Evolutionary conservation across 1,284 basidiomycete species (phyloP).

Genomic region (Thecaphora frezii): DNA sequence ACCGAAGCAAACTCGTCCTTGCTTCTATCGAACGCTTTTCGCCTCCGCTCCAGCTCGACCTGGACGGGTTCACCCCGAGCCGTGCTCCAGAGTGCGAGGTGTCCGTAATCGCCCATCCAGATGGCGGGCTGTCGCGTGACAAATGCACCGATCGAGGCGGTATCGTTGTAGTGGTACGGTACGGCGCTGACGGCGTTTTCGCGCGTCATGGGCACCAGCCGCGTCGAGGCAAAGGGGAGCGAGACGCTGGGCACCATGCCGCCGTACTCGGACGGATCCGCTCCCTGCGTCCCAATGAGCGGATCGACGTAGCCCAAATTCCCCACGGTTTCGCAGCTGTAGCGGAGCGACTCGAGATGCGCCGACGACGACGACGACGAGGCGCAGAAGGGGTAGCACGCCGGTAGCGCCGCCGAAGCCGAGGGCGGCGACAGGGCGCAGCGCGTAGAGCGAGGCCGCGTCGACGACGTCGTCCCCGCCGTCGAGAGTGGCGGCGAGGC

Average conservation of each 20-base stretch:
- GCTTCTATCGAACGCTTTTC: slow-evolving; percentile 65
- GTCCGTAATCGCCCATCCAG: slow-evolving; percentile 71
- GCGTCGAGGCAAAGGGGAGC: slow-evolving; percentile 28
- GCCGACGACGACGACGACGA: background rate
- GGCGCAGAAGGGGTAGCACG: slow-evolving; percentile 26
- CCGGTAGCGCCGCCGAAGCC: background rate
- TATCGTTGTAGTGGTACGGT: slow-evolving; percentile 38
- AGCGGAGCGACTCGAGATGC: slow-evolving; percentile 10
- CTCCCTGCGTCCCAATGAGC: slow-evolving; percentile 41
- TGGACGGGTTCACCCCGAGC: slow-evolving; percentile 59
- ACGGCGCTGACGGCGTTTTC: slow-evolving; percentile 28
- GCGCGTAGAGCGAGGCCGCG: too few relatives aligned
- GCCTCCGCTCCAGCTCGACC: slow-evolving; percentile 67
- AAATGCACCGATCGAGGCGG: slow-evolving; percentile 24
- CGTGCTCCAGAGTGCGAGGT: slow-evolving; percentile 62
- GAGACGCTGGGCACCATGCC: slow-evolving; percentile 33
- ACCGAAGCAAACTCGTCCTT: slow-evolving; percentile 68
- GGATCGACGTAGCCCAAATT: slow-evolving; percentile 33
- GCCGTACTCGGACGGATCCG: slow-evolving; percentile 33
- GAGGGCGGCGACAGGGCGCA: too few relatives aligned
- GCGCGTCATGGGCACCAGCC: slow-evolving; percentile 27
- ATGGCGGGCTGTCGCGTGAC: slow-evolving; percentile 67
- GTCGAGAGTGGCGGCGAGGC: too few relatives aligned
- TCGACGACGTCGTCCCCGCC: too few relatives aligned
- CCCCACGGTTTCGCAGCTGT: background rate